A percentile compares a stretch with the other conserved stretches of the same genome.
Evolutionary conservation across 2,329 filamentous ascomycete genomes (phyloP).

Genomic region (Fulvia fulva): DNA sequence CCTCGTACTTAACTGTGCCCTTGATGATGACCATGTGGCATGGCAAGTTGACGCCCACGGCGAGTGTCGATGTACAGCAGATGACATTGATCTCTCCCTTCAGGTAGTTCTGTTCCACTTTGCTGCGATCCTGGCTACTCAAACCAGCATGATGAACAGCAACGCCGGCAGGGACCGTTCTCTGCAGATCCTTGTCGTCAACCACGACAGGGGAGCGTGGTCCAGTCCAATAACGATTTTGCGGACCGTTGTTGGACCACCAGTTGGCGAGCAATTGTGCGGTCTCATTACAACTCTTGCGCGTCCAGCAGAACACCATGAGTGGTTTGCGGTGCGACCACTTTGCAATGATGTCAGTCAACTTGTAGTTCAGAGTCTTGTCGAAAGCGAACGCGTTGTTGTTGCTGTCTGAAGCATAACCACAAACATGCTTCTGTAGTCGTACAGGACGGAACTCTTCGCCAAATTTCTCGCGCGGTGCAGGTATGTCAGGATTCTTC

Average conservation of each 20-base stretch:
- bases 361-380: slow-evolving; percentile 60
- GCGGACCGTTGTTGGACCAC: slow-evolving; percentile 53
- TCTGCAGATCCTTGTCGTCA: slow-evolving; percentile 58
- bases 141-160: slow-evolving; percentile 82
- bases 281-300: slow-evolving; percentile 65
- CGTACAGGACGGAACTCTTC: slow-evolving; percentile 78
- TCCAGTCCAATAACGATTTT: slow-evolving; percentile 60
- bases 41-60: slow-evolving; percentile 78
- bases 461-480: slow-evolving; percentile 65
- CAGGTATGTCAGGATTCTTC: slow-evolving; percentile 58
- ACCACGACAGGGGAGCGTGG: slow-evolving; percentile 53
- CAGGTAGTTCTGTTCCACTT: slow-evolving; percentile 65
- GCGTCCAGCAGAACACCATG: slow-evolving; percentile 78
- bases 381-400: slow-evolving; percentile 81
- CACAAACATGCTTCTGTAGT: slow-evolving; percentile 71
- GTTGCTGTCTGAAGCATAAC: slow-evolving; percentile 61
- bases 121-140: slow-evolving; percentile 57
- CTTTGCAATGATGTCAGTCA: slow-evolving; percentile 62
- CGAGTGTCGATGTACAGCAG: slow-evolving; percentile 81
- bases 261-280: slow-evolving; percentile 63
- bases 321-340: slow-evolving; percentile 70
- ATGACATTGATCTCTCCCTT: slow-evolving; percentile 72
- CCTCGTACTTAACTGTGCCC: slow-evolving; percentile 65
- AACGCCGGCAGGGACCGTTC: slow-evolving; percentile 56
- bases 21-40: slow-evolving; percentile 65